Conservation (phyloP, 805 yeast species). For the Suhomyces kilbournensis region DNA sequence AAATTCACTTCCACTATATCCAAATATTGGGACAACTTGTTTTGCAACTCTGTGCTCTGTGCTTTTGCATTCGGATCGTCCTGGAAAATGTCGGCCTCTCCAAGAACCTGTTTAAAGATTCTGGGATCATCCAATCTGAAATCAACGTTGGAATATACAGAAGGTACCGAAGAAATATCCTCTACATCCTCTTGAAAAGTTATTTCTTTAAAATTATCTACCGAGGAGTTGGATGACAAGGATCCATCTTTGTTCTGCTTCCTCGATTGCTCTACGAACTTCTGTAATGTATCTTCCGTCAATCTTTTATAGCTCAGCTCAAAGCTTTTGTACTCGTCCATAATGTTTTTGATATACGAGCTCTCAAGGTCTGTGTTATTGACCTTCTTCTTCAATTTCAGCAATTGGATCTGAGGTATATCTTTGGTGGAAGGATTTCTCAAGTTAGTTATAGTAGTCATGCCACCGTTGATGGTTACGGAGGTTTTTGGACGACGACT, state of each 20-base stretch:
- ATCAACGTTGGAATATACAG: constrained; percentile 59
- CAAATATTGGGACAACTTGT: constrained; percentile 73
- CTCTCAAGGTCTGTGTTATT: constrained; percentile 18
- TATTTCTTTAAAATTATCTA: constrained; percentile 3
- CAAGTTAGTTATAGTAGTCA: constrained; percentile 42
- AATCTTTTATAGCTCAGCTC: constrained; percentile 36
- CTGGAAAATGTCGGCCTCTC: constrained; percentile 46
- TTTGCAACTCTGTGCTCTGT: constrained; percentile 59
- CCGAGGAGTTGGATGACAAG: constrained; percentile 8
- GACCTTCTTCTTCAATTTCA: constrained; percentile 26
- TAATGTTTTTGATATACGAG: constrained; percentile 16
- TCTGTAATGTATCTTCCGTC: constrained; percentile 36
- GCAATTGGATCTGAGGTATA: constrained; percentile 74
- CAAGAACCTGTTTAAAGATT: constrained; percentile 71
- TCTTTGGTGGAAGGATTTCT: constrained; percentile 74
- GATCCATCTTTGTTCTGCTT: not conserved
- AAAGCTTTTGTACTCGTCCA: constrained; percentile 31
- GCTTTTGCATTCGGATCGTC: constrained; percentile 23
- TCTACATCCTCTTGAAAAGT: constrained; percentile 4
- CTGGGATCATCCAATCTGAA: constrained; percentile 89
- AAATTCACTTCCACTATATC: constrained; percentile 82
- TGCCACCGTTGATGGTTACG: constrained; percentile 42
- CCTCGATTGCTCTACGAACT: constrained; percentile 19
- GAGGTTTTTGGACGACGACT: constrained; percentile 30
- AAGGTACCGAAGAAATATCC: constrained; percentile 48